These are phyloP conservation scores for Ustilago cynodontis DNA, from an alignment of 1,284 basidiomycete genomes.

Conservation along the genomic window DNA sequence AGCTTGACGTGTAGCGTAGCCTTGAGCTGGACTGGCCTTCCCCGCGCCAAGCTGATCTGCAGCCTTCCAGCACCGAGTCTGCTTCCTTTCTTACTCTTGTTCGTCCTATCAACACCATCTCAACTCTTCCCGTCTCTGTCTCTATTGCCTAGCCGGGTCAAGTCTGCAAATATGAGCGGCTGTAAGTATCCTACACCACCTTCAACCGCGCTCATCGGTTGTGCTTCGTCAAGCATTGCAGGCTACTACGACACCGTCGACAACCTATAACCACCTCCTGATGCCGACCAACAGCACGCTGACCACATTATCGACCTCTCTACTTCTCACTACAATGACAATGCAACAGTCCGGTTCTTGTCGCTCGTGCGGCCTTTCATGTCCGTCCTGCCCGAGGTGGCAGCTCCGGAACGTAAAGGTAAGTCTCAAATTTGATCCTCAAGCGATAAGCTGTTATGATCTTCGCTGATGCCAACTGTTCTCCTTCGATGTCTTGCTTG, in stretches of 20 bases:
- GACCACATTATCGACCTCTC: not conserved
- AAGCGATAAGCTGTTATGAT: not conserved
- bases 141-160: slow-evolving; percentile 25
- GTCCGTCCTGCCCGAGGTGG: slow-evolving; percentile 69
- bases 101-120: slow-evolving; percentile 8
- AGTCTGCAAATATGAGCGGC: slow-evolving; percentile 50
- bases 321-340: not conserved
- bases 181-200: slow-evolving; percentile 30
- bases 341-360: slow-evolving; percentile 64
- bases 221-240: not conserved
- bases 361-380: slow-evolving; percentile 70
- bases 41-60: slow-evolving; percentile 27
- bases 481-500: not conserved
- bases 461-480: not conserved
- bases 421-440: not conserved
- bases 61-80: not conserved
- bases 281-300: slow-evolving; percentile 11
- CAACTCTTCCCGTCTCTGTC: slow-evolving; percentile 10
- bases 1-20: slow-evolving; percentile 14
- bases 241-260: not conserved
- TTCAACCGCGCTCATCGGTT: not conserved
- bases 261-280: not conserved
- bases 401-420: slow-evolving; percentile 69
- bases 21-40: slow-evolving; percentile 12
- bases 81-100: slow-evolving; percentile 1